Base-by-base conservation (phyloP, 768 basidiomycete genomes). In the Neoboletus brunneissimus region DNA sequence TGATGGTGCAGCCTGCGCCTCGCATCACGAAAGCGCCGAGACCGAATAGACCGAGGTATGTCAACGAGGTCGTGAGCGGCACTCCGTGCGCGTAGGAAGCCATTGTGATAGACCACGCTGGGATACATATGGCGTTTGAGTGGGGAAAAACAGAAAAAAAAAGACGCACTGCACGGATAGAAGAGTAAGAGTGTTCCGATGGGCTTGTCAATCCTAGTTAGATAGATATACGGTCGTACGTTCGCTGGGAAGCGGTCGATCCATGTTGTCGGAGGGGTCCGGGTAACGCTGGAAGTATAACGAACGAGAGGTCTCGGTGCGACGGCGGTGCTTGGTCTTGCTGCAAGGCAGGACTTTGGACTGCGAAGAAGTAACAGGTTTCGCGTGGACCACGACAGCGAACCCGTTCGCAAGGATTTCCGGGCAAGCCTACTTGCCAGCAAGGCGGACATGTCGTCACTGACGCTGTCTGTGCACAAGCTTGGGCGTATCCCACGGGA, bases 21-120 rank as follows among this genome's bases (percentile, higher is more conserved):
- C 97, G 86, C 97, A 99, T 99, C 49, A 98, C 81, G 43, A 97
- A 63, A 0, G 97, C 94, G 1, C 97, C 97, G 11, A 87, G 69
- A 3, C 92, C 95, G 66, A 98, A 98, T 2, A 98, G 76, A 34
- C 83, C 75, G 46, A 92, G 76, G 67, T 94, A 96, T 18, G 82
- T 85, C 52, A 93, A 67, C 16, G 92, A 89, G 0, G 79, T 81
- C 2, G 82, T 80, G 45, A 81, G 76, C 0, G 94, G 89, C 5
- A 82, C 76, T 22, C 86, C 77, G 9, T 85, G 73, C 12, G 91
- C 87, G 64, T 94, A 95, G 2, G 91, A 86, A 0, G 94, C 94
- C 91, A 99, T 96, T 8, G 93, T 91, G 66, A 99, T 97, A 11
- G 94, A 93, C 97, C 97, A 99, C 9, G 94, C 97, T 99, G 13